Base-by-base conservation (phyloP, 768 basidiomycete species). In the Scleroderma citrinum region DNA sequence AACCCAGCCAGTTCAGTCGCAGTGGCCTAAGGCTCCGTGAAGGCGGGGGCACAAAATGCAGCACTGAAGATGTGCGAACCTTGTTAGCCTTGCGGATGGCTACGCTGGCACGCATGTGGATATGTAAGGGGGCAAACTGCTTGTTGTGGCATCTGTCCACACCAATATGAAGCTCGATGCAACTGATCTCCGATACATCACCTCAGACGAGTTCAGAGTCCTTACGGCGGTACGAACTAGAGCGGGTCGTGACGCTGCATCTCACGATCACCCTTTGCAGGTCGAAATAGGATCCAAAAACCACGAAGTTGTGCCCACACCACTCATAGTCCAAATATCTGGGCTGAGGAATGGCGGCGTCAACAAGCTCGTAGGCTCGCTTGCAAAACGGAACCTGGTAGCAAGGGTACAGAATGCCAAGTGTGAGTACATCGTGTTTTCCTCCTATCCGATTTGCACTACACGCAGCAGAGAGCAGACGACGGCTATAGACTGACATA, bases 271-370 rank as follows among this genome's bases (percentile, higher is more conserved):
- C 14, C 47, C 21, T 14, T 14, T 10, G 39, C 44, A 97, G 94
- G 90, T 90, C 31, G 96, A 99, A 72, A 92, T 95, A 77, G 96
- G 95, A 17, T 93, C 90, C 4, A 96, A 96, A 73, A 98, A 98
- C 64, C 96, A 99, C 61, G 89, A 98, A 68, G 78, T 96, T 32
- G 94, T 99, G 13, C 96, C 96, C 3, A 83, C 87, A 7, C 68
- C 79, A 0, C 80, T 98, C 56, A 90, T 98, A 53, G 84, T 87
- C 4, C 92, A 95, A 66, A 87, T 98, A 37, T 93, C 93, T 3
- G 89, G 91, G n/a, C 72, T 97, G 38, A 76, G 92, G 31, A 85
- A 84, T 50, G 96, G 96, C 40, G 92, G 93, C 5, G 87, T 95
- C 41, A 95, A 93, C 73, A 99, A 97, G 68, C 70, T 88, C 38